phyloP scores from a whole-genome alignment of 2,329 filamentous ascomycete genomes.

The Didymella pinodella region DNA sequence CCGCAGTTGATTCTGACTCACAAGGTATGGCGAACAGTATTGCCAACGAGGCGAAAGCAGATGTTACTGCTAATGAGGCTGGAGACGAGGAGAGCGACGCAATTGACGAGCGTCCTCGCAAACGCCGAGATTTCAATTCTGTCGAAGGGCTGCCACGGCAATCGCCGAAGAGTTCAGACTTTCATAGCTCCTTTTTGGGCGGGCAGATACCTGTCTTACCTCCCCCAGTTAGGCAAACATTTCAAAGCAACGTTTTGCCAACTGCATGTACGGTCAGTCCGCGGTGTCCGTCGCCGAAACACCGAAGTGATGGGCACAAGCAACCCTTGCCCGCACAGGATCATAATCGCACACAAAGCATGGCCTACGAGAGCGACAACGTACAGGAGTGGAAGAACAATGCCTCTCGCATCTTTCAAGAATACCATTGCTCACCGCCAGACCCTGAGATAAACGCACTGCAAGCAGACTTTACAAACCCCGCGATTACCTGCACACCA shows the following conservation, averaged over 20 bases:
- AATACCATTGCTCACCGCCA: neutral
- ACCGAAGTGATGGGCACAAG: constrained; percentile 11
- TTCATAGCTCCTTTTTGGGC: neutral
- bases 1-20: neutral
- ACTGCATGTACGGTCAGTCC: neutral
- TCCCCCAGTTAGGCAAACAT: neutral
- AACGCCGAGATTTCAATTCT: constrained; percentile 14
- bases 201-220: neutral
- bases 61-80: neutral
- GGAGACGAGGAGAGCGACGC: constrained; percentile 18
- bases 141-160: neutral
- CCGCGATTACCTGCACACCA: neutral
- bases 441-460: neutral
- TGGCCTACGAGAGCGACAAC: neutral
- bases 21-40: neutral
- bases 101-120: constrained; percentile 8
- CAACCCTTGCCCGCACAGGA: constrained; percentile 1
- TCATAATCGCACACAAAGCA: neutral
- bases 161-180: neutral
- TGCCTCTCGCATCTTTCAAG: neutral
- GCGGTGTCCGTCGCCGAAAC: constrained; percentile 1
- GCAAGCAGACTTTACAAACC: neutral
- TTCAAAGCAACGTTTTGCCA: neutral
- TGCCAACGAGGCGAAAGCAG: neutral
- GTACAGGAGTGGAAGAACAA: neutral